Percentiles rank a stretch among this genome's conserved stretches.
phyloP scores from a whole-genome alignment of 1,139 yeast species.

The Geotrichum aggregatum region DNA sequence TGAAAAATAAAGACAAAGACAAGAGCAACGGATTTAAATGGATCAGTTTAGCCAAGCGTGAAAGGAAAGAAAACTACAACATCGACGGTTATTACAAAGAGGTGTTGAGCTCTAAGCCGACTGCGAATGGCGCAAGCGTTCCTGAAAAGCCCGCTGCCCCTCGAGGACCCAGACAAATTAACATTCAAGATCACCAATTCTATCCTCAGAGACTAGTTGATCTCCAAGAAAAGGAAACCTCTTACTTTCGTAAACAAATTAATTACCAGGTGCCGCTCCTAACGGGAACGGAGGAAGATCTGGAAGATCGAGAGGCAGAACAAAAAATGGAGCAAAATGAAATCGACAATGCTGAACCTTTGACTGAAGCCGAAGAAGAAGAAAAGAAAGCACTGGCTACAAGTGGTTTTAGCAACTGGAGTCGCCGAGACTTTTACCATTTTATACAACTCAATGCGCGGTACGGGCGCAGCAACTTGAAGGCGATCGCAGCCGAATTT shows the following conservation, averaged over 20 bases:
- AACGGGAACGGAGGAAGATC: conserved; percentile 46
- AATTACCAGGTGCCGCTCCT: conserved; percentile 65
- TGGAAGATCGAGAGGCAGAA: conserved; percentile 51
- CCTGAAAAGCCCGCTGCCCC: conserved; percentile 44
- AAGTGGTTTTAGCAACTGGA: conserved; percentile 76
- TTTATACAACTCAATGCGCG: conserved; percentile 79
- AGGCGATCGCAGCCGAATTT: conserved; percentile 55
- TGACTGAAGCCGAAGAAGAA: conserved; percentile 69
- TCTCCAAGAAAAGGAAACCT: conserved; percentile 72
- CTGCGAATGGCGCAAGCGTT: conserved; percentile 41
- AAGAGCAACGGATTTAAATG: conserved; percentile 43
- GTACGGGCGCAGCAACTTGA: conserved; percentile 63
- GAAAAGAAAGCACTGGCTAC: conserved; percentile 57
- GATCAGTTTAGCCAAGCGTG: conserved; percentile 87
- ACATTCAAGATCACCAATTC: conserved; percentile 84
- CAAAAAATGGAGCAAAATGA: conserved; percentile 62
- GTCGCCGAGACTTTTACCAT: conserved; percentile 81
- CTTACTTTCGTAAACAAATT: conserved; percentile 67
- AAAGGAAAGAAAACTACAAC: conserved; percentile 83
- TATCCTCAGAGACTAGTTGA: conserved; percentile 62
- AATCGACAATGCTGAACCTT: conserved; percentile 65
- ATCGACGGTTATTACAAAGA: conserved; percentile 86
- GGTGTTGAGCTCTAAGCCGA: conserved; percentile 43
- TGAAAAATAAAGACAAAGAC: conserved; percentile 41
- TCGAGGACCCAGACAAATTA: conserved; percentile 67